Conservation (phyloP, 1,139 yeast genomes). For the Geotrichum siamense region DNA sequence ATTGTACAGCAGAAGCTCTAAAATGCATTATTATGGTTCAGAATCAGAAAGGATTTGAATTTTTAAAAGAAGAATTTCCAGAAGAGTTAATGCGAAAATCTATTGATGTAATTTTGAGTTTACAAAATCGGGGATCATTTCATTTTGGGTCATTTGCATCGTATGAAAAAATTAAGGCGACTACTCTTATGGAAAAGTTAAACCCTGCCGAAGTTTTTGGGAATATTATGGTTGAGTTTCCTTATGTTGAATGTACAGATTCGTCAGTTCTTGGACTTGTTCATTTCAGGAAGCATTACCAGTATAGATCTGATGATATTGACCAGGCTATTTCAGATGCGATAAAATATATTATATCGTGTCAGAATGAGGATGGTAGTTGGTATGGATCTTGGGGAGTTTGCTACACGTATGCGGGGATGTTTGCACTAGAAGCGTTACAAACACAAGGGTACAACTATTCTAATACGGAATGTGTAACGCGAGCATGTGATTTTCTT, state of each 20-base stretch:
- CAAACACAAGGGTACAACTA: slow-evolving; percentile 61
- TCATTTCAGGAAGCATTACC: slow-evolving; percentile 57
- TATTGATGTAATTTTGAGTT: slow-evolving; percentile 57
- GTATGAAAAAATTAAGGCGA: slow-evolving; percentile 79
- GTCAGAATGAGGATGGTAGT: slow-evolving; percentile 76
- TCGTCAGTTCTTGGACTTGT: slow-evolving; percentile 85
- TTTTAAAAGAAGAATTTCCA: slow-evolving; percentile 46
- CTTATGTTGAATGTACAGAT: slow-evolving; percentile 97
- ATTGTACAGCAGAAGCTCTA: slow-evolving; percentile 93
- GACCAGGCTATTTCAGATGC: slow-evolving; percentile 65
- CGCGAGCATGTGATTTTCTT: slow-evolving; percentile 78
- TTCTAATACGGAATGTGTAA: slow-evolving; percentile 52
- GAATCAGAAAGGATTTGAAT: slow-evolving; percentile 49
- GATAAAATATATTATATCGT: slow-evolving; percentile 55
- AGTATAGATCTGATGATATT: slow-evolving; percentile 61
- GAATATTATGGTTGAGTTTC: slow-evolving; percentile 96
- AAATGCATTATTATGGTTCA: slow-evolving; percentile 92
- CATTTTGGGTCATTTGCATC: slow-evolving; percentile 92
- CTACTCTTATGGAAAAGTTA: slow-evolving; percentile 63
- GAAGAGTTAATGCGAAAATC: slow-evolving; percentile 55
- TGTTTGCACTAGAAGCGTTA: slow-evolving; percentile 96
- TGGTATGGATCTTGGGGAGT: slow-evolving; percentile 99
- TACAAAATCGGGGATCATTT: slow-evolving; percentile 73
- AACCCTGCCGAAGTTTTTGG: slow-evolving; percentile 98
- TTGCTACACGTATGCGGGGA: slow-evolving; percentile 90